Evolutionary conservation across 768 basidiomycete species (phyloP).

Genomic region (Kwoniella dejecticola): DNA sequence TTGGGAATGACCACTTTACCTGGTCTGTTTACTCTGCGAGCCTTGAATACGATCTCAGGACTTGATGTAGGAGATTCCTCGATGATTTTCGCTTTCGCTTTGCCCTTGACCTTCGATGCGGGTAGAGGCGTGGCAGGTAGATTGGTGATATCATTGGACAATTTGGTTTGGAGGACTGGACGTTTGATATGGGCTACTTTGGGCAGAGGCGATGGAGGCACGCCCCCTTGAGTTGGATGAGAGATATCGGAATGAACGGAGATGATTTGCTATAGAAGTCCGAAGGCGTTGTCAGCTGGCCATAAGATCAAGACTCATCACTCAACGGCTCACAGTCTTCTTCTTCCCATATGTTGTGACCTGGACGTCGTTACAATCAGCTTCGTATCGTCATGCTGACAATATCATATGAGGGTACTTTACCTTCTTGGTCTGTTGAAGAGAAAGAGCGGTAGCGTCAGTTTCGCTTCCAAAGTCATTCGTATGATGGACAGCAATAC

Average conservation of each 20-base stretch:
- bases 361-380: conserved; percentile 20
- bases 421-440: conserved; percentile 47
- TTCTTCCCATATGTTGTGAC: conserved; percentile 48
- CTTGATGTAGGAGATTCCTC: conserved; percentile 2
- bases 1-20: conserved; percentile 8
- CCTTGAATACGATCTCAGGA: conserved; percentile 16
- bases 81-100: neutral
- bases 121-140: conserved; percentile 17
- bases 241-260: conserved; percentile 39
- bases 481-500: neutral
- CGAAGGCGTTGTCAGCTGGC: no score
- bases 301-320: neutral
- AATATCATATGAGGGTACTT: conserved; percentile 1
- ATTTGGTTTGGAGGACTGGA: conserved; percentile 32
- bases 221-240: neutral
- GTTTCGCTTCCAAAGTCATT: neutral
- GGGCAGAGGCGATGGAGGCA: conserved; percentile 6
- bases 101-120: neutral
- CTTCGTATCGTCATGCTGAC: neutral
- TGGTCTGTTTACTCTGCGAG: conserved; percentile 5
- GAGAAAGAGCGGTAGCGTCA: conserved; percentile 40
- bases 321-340: conserved; percentile 38
- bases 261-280: conserved; percentile 41
- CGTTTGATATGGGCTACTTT: conserved; percentile 13
- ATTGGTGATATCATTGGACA: conserved; percentile 23